phyloP scores from a whole-genome alignment of 768 basidiomycete species.

The Russula lepida region DNA sequence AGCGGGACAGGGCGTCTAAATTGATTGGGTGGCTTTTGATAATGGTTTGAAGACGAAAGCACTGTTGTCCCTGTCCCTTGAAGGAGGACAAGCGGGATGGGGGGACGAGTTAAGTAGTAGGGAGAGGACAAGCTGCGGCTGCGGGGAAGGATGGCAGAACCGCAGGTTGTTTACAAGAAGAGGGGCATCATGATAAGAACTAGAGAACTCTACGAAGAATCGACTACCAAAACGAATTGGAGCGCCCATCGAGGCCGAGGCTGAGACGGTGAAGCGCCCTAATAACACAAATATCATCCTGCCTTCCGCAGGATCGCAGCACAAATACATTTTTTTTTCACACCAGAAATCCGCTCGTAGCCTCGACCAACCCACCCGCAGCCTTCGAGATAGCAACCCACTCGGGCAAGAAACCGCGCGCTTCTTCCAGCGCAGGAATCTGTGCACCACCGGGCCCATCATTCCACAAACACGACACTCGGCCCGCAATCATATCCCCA shows the following conservation, averaged over 20 bases:
- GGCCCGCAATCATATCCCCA: background rate
- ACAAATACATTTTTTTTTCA: background rate
- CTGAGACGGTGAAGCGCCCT: too few relatives aligned
- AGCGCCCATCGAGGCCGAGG: too few relatives aligned
- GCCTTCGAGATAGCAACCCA: constrained; percentile 17
- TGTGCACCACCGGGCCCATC: constrained; percentile 6
- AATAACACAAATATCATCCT: too few relatives aligned
- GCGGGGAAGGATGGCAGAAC: background rate
- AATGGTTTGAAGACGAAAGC: too few relatives aligned
- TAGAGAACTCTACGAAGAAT: background rate
- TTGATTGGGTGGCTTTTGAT: background rate
- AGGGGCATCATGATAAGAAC: background rate
- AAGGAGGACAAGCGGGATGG: background rate
- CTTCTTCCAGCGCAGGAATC: constrained; percentile 17
- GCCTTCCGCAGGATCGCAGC: background rate
- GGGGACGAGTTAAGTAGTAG: background rate
- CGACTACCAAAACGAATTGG: too few relatives aligned
- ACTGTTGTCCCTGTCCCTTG: too few relatives aligned
- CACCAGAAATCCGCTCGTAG: background rate
- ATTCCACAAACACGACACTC: constrained; percentile 17
- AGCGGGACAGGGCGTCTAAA: background rate
- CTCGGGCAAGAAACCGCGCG: constrained; percentile 12
- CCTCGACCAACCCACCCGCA: constrained; percentile 5
- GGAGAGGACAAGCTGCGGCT: background rate
- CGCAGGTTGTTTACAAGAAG: background rate